Base-by-base conservation (phyloP, 148 eudicot species). In the Simmondsia chinensis region DNA sequence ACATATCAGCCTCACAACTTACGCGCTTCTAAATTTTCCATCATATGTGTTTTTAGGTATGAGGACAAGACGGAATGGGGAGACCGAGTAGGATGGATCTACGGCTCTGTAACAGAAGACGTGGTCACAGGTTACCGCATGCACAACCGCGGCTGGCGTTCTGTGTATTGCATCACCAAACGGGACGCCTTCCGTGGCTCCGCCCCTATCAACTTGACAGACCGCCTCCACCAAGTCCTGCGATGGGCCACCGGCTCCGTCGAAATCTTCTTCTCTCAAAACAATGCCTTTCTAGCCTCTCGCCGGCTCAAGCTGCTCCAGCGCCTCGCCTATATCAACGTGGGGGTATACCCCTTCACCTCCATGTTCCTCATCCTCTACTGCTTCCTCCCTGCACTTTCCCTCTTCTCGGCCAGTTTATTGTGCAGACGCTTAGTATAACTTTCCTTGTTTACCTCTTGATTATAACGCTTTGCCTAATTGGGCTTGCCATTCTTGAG, bases 21-120 rank as follows among this genome's bases (percentile, higher is more conserved):
- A 11, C 13, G 8, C 10, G 13, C 9, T 5, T 14, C 17, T 15
- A 21, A 15, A 9, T 4, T 9, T 20, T 19, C 10, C 4, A 32
- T 15, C n/a, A n/a, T n/a, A n/a, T n/a, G n/a, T n/a, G n/a, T n/a
- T 20, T 7, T 25, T 20, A 83, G 94, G 94, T 87, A 87, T 7
- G 96, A 89, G 56, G 97, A 89, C 61, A 89, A 89, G 58, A 84
- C 97, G 0, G 95, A 89, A 49, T 84, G 97, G 97, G 97, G 97
- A 6, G 95, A 71, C 43, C 75, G 95, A 0, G 93, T 89, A 1
- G 97, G 97, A 2, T 89, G 97, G 97, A 89, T 89, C 48, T 89
- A 89, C 10, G 97, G 97, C 0, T 84, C 97, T 3, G 96, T 88
- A 3, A 88, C 94, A 29, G 96, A 88, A 55, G 96, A 88, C 25